Base-by-base conservation (phyloP, 805 yeast species). In the Metschnikowia lochheadii region DNA sequence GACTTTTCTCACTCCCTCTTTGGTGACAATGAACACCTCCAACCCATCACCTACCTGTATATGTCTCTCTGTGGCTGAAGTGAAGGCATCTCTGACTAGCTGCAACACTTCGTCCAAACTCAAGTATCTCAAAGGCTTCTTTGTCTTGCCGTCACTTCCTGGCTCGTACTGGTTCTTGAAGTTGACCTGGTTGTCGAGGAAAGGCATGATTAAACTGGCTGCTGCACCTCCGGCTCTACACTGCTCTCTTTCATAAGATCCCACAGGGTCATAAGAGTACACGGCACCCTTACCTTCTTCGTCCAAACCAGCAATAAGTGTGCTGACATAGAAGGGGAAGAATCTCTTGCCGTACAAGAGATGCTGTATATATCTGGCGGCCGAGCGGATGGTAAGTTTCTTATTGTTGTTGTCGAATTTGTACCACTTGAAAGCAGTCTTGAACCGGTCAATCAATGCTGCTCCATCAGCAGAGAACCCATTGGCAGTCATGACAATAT, bases 201-300 rank as follows among this genome's bases (percentile, higher is more conserved):
- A 94, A 3, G 99, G 99, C 95, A 91, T 90, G 58, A 94, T 90
- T 71, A 94, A 80, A 56, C 90, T 82, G 1, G 97, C 94, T 29
- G 98, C 98, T 13, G 97, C 94, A 40, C 99, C 99, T 56, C 96
- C 97, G 2, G 98, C 98, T 64, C 97, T 82, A 71, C 97, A 89
- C 66, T 91, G 96, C 68, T 91, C 97, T 62, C 97, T 83, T 72
- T 94, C 98, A 66, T 94, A 94, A 1, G 97, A 89, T 3, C 99
- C 99, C 51, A 94, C 96, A 1, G 98, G 98, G 67, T 94, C 99
- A 67, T 89, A 94, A 13, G 98, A 91, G 68, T 88, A 94, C 35
- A 94, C 89, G 2, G 96, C 89, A 37, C 99, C 99, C 61, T 85
- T 85, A 11, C 99, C 99, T 51, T 85, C 83, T 48, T 82, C 86